Evolutionary conservation across 2,329 filamentous ascomycete species (phyloP).

Genomic region (Hyphodiscus sp.): DNA sequence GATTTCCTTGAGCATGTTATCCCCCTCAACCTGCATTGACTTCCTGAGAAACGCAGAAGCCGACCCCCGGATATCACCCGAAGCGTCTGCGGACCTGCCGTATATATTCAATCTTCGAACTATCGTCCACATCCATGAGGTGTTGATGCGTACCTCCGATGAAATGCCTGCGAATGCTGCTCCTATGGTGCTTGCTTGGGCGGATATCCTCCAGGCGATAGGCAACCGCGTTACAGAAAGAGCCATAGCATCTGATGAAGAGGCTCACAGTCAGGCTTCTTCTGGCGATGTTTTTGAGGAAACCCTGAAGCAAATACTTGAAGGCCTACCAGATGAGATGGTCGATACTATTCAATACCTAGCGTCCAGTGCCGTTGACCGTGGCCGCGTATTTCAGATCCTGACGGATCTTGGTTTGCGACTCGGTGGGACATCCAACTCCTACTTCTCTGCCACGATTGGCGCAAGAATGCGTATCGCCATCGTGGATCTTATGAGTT

Average conservation of each 20-base stretch:
- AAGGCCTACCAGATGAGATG: slow-evolving; percentile 34
- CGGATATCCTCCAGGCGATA: slow-evolving; percentile 65
- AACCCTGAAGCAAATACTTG: slow-evolving; percentile 37
- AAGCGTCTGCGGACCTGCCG: slow-evolving; percentile 37
- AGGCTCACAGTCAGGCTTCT: slow-evolving; percentile 19
- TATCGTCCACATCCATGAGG: slow-evolving; percentile 52
- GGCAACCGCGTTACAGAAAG: slow-evolving; percentile 2
- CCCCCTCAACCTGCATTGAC: slow-evolving; percentile 31
- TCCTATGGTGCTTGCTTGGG: slow-evolving; percentile 76
- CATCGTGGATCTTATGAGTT: slow-evolving; percentile 30
- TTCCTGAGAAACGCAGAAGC: slow-evolving; percentile 24
- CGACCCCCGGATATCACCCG: slow-evolving; percentile 8
- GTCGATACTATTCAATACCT: slow-evolving; percentile 42
- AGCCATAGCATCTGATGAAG: slow-evolving; percentile 14
- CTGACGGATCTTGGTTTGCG: slow-evolving; percentile 37
- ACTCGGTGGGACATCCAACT: slow-evolving; percentile 31
- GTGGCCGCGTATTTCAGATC: slow-evolving; percentile 41
- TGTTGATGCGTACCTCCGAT: neutral
- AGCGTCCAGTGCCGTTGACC: slow-evolving; percentile 39
- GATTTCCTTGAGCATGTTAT: slow-evolving; percentile 67
- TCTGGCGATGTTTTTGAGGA: slow-evolving; percentile 33
- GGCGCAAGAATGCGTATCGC: slow-evolving; percentile 33
- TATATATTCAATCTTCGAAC: slow-evolving; percentile 67
- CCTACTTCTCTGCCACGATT: slow-evolving; percentile 33
- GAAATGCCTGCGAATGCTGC: slow-evolving; percentile 57